These are phyloP conservation scores for Colletotrichum kahawae DNA, from an alignment of 2,329 filamentous ascomycete species.

Conservation along the genomic window DNA sequence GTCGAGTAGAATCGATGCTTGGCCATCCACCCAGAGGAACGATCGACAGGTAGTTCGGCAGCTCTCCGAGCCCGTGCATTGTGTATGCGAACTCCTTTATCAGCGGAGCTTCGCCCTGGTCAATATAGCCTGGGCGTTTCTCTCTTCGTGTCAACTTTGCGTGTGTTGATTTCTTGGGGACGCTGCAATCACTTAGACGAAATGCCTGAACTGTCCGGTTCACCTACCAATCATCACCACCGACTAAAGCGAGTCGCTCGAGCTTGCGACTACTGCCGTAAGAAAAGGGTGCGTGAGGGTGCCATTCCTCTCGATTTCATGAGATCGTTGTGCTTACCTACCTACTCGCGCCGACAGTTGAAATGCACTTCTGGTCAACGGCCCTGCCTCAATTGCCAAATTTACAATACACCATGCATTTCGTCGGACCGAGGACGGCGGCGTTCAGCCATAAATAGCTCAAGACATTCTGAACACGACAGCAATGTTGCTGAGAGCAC, in stretches of 20 bases:
- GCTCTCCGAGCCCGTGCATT: not conserved
- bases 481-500: not conserved
- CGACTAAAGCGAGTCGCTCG: not conserved
- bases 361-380: not conserved
- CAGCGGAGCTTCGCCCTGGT: fast-evolving
- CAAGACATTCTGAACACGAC: not conserved
- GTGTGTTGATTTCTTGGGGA: not conserved
- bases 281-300: not conserved
- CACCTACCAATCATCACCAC: not conserved
- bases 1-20: not conserved
- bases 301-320: not conserved
- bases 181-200: not conserved
- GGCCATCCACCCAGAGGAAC: not conserved
- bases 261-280: not conserved
- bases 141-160: not conserved
- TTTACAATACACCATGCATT: not conserved
- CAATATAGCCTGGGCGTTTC: not conserved
- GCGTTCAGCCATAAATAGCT: not conserved
- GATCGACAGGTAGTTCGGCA: not conserved
- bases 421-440: not conserved
- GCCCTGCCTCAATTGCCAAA: not conserved
- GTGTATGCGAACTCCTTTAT: not conserved
- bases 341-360: not conserved
- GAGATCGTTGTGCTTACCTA: not conserved
- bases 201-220: not conserved